Evolutionary conservation across 2,329 filamentous ascomycete species (phyloP).

Genomic region (Elsinoe fawcettii): DNA sequence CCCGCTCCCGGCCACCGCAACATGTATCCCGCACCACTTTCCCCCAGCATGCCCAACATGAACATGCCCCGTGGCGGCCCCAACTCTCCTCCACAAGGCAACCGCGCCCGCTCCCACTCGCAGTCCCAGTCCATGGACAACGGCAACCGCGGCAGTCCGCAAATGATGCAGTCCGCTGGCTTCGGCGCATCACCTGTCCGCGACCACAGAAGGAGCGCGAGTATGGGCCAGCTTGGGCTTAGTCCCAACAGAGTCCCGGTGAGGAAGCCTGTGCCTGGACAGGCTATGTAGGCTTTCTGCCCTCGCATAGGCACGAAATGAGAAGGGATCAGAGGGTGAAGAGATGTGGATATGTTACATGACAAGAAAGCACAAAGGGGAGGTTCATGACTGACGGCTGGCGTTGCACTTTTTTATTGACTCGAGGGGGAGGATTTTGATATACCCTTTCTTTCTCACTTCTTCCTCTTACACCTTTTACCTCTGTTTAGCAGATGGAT

Average conservation of each 20-base stretch:
- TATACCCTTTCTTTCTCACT: not conserved
- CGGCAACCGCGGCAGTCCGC: not conserved
- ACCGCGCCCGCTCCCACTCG: not conserved
- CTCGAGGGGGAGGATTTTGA: not conserved
- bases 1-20: conserved; percentile 7
- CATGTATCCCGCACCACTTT: conserved; percentile 14
- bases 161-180: conserved; percentile 15
- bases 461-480: not conserved
- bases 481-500: not conserved
- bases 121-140: conserved; percentile 1
- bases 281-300: conserved; percentile 30
- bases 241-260: conserved; percentile 26
- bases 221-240: conserved; percentile 2
- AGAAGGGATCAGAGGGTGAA: no score
- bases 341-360: not conserved
- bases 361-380: not conserved
- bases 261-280: conserved; percentile 42
- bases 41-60: conserved; percentile 14
- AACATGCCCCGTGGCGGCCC: not conserved
- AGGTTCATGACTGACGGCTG: conserved; percentile 4
- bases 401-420: not conserved
- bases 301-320: not conserved
- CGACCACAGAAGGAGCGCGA: conserved; percentile 11
- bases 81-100: not conserved
- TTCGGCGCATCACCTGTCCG: not conserved